phyloP scores from a whole-genome alignment of 768 basidiomycete genomes.

The Suillus subalutaceus region DNA sequence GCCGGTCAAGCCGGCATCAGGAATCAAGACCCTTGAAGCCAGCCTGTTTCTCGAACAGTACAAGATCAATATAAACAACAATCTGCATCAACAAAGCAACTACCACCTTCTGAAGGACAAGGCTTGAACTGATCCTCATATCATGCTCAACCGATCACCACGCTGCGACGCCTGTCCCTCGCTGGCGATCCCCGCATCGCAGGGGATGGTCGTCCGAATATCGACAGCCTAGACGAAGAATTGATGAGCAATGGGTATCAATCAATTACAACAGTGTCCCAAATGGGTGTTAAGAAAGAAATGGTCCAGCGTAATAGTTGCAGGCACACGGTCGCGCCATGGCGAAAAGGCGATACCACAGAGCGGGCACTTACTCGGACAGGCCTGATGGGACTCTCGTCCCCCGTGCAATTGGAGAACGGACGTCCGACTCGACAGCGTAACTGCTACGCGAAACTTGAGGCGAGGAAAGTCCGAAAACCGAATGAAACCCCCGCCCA shows the following conservation, averaged over 20 bases:
- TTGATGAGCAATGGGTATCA: background rate
- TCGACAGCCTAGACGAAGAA: constrained; percentile 5
- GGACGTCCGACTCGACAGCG: constrained; percentile 26
- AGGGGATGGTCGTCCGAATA: constrained; percentile 31
- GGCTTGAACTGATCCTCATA: background rate
- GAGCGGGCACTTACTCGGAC: constrained; percentile 24
- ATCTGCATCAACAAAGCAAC: background rate
- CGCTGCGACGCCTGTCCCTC: background rate
- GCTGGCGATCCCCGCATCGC: constrained; percentile 4
- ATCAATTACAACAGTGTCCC: background rate
- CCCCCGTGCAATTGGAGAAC: constrained; percentile 31
- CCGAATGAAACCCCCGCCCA: background rate
- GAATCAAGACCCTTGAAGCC: background rate
- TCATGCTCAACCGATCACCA: background rate
- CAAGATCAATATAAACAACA: background rate
- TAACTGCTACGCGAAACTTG: constrained; percentile 19
- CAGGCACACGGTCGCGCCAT: background rate
- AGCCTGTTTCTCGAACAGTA: background rate
- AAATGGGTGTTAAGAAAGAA: background rate
- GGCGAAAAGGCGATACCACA: background rate
- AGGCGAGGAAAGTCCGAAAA: constrained; percentile 14
- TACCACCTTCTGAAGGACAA: background rate
- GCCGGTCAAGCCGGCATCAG: background rate
- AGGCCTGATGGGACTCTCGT: constrained; percentile 24
- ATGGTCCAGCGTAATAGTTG: background rate